Conservation (phyloP, 2,329 filamentous ascomycete species). For the Apiospora aurea region DNA sequence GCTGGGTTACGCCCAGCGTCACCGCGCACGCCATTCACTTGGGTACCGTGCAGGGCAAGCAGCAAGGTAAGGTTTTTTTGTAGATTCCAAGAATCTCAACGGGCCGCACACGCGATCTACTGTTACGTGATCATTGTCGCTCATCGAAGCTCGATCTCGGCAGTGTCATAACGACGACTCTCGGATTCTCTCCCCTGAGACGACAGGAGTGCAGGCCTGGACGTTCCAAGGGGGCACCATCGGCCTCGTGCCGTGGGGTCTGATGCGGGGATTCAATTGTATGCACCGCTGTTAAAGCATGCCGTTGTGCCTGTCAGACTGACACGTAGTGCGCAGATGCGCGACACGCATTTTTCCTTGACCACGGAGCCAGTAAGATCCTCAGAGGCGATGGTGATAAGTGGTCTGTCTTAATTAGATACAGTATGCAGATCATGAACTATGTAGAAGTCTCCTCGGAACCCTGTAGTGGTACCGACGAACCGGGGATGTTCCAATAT, state of each 20-base stretch:
- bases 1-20: conserved; percentile 19
- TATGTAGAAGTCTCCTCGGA: background rate
- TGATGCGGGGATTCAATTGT: conserved; percentile 32
- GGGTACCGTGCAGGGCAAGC: background rate
- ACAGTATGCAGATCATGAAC: conserved; percentile 14
- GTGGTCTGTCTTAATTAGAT: background rate
- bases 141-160: background rate
- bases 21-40: conserved; percentile 18
- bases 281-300: conserved; percentile 22
- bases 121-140: background rate
- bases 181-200: background rate
- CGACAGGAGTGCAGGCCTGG: conserved; percentile 2
- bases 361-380: background rate
- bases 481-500: background rate
- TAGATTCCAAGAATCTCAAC: background rate
- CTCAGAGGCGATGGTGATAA: background rate
- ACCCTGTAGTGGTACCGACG: background rate
- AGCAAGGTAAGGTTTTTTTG: background rate
- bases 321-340: conserved; percentile 42
- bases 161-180: background rate
- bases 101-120: background rate
- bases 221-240: conserved; percentile 14
- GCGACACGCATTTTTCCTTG: conserved; percentile 14
- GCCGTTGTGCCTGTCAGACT: conserved; percentile 36
- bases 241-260: conserved; percentile 23